A percentile compares a stretch with the other conserved stretches of the same genome.
These are phyloP conservation scores for Pyropia yezoensis DNA, from an alignment of 23 red algal genomes.

Conservation along the genomic window DNA sequence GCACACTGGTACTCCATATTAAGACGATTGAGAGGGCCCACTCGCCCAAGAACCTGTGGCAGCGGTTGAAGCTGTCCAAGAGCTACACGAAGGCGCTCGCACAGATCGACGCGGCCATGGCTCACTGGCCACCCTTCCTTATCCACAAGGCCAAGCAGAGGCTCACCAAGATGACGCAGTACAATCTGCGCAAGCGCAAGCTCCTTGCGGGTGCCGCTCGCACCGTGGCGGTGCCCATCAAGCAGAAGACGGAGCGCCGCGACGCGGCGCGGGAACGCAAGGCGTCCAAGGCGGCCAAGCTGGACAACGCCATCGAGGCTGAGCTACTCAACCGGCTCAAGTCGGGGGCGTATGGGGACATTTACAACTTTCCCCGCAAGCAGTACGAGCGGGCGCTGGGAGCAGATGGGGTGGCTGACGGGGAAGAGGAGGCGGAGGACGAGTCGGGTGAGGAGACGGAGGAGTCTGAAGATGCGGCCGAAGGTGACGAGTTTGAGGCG, in stretches of 20 bases:
- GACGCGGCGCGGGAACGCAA: conserved; percentile 69
- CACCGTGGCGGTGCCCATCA: conserved; percentile 50
- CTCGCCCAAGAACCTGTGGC: conserved; percentile 70
- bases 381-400: conserved; percentile 83
- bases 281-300: conserved; percentile 56
- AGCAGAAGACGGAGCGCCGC: conserved; percentile 76
- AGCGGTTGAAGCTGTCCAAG: conserved; percentile 56
- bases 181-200: conserved; percentile 60
- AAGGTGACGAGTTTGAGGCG: neutral
- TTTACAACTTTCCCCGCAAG: conserved; percentile 84
- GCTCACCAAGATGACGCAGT: conserved; percentile 92
- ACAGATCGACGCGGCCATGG: conserved; percentile 70
- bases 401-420: conserved; percentile 14
- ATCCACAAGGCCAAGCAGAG: conserved; percentile 97
- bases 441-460: neutral
- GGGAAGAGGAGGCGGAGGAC: conserved; percentile 7
- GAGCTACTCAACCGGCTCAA: conserved; percentile 71
- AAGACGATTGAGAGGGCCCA: conserved; percentile 93
- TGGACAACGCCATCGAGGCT: conserved; percentile 72
- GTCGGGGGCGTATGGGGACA: conserved; percentile 72
- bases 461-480: neutral
- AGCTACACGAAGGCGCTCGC: conserved; percentile 69
- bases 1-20: conserved; percentile 54
- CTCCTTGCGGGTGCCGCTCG: conserved; percentile 10
- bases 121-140: conserved; percentile 79